Base-by-base conservation (phyloP, 2,329 filamentous ascomycete species). In the Alternaria hordeiaustralica region DNA sequence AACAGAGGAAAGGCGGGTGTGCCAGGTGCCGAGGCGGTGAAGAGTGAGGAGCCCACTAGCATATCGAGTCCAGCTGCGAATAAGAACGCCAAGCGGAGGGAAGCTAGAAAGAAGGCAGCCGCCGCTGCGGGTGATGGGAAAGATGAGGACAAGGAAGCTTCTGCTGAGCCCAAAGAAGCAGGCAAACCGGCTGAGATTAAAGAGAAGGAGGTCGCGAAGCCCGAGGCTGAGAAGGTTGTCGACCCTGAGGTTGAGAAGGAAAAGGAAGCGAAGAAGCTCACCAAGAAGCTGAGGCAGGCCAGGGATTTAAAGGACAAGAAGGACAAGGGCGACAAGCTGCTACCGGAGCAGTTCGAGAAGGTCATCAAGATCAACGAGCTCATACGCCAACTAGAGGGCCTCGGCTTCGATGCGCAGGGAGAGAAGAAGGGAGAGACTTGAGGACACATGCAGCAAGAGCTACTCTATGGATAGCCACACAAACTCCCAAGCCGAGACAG, bases 311-410 rank as follows among this genome's bases (percentile, higher is more conserved):
- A 93, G 78, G 90, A 90, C 74, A 97, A 97, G 86, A 97, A 97
- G 80, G 92, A 97, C 23, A 90, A 89, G 60, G 96, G 96, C 20
- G 91, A 93, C 77, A 86, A 88, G 5, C 82, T 99, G 64, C 85
- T 98, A 25, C 95, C 94, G 0, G 96, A 99, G 82, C 96, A 99
- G 82, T 91, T 98, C 68, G 94, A 95, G 72, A 99, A 99, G 83
- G 93, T 99, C 59, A 96, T 97, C 79, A 97, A 96, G 81, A 97
- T 99, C 78, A 93, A 93, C 67, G 96, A 99, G 83, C 86, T 99
- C 55, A 90, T 97, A 61, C 88, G 94, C 12, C 94, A 98, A 78
- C 83, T 99, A 60, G 92, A 96, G 73, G 87, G 88, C 3, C 84
- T 99, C 26, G 95, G 95, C 0, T 93, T 98, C 67, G 91, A 96